These are phyloP conservation scores for Russula emetica DNA, from an alignment of 768 basidiomycete species.

Conservation along the genomic window DNA sequence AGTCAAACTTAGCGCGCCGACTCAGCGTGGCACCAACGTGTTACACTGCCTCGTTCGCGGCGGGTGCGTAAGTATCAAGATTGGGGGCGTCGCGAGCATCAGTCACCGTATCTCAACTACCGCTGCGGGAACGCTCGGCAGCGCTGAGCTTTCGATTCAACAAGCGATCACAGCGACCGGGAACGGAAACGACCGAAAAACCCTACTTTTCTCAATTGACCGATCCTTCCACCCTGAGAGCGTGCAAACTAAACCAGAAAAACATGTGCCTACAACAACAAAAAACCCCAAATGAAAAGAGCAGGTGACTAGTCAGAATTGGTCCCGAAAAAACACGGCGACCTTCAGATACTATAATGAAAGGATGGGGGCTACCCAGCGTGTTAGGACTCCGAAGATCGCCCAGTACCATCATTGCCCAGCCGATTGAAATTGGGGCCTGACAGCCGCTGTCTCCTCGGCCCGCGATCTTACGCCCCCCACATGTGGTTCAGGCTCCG, in stretches of 20 bases:
- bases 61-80: neutral
- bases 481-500: neutral
- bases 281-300: conserved; percentile 10
- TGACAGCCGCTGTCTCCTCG: neutral
- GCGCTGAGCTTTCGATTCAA: conserved; percentile 26
- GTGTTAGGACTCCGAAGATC: conserved; percentile 23
- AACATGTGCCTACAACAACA: conserved; percentile 15
- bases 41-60: conserved; percentile 12
- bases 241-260: conserved; percentile 1
- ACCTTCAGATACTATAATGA: conserved; percentile 29
- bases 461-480: conserved; percentile 7
- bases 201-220: neutral
- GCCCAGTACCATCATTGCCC: conserved; percentile 28
- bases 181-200: conserved; percentile 13
- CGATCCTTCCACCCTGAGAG: neutral
- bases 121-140: neutral
- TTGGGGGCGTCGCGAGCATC: neutral
- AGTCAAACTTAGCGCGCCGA: conserved; percentile 12
- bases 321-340: conserved; percentile 26
- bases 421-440: neutral
- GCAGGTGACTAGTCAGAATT: conserved; percentile 12
- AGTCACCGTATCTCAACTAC: conserved; percentile 1
- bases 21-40: conserved; percentile 24
- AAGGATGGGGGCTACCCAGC: conserved; percentile 6
- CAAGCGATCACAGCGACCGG: conserved; percentile 19